phyloP scores from a whole-genome alignment of 768 basidiomycete genomes.

The Russula brevipes region DNA sequence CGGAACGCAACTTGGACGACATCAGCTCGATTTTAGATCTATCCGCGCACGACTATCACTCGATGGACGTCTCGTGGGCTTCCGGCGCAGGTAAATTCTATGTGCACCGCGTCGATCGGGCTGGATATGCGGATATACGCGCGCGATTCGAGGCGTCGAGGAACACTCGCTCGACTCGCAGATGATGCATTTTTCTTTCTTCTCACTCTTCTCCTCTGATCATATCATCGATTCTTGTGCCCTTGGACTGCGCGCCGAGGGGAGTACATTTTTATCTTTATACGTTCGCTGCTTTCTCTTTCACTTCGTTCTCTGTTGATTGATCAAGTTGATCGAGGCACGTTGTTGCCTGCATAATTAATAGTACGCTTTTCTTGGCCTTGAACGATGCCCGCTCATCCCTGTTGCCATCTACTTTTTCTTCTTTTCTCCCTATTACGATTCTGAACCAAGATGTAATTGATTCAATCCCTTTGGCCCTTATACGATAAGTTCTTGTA shows the following conservation, averaged over 20 bases:
- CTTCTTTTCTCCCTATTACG: background rate
- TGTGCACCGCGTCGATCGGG: conserved; percentile 70
- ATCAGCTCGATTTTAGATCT: conserved; percentile 81
- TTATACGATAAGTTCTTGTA: conserved; percentile 15
- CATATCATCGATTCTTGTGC: background rate
- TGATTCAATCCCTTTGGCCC: background rate
- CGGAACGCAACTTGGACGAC: conserved; percentile 79
- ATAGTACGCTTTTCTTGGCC: background rate
- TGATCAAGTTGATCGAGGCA: background rate
- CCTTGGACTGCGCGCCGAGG: background rate
- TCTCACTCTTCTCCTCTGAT: background rate
- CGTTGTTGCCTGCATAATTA: background rate
- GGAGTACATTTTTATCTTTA: background rate
- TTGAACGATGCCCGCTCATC: background rate
- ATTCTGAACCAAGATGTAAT: conserved; percentile 9
- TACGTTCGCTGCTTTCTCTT: background rate
- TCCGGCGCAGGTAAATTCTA: conserved; percentile 66
- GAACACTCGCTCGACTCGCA: conserved; percentile 20
- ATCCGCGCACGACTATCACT: conserved; percentile 11
- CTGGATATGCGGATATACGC: conserved; percentile 42
- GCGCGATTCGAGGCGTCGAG: conserved; percentile 23
- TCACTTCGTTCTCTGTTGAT: background rate
- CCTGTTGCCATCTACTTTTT: background rate
- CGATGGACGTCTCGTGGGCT: conserved; percentile 70
- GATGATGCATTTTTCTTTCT: conserved; percentile 3